A percentile compares a stretch with the other conserved stretches of the same genome.
These are phyloP conservation scores for Trematosphaeria pertusa DNA, from an alignment of 2,329 filamentous ascomycete genomes.

Conservation along the genomic window DNA sequence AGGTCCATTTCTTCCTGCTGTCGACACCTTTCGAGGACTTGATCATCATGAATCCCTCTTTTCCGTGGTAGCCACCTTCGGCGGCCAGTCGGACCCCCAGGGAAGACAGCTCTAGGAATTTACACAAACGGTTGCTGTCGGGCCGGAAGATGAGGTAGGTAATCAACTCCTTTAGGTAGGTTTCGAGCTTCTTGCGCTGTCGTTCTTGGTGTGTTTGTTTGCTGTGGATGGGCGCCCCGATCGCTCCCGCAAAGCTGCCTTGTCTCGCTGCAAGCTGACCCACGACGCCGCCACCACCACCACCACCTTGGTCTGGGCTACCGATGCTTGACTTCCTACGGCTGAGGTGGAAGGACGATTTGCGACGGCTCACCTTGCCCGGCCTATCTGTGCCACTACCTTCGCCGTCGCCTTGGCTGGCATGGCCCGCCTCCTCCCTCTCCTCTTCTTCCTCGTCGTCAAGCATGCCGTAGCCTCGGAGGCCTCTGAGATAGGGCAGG, in stretches of 20 bases:
- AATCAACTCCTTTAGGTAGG: constrained; percentile 92
- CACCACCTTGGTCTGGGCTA: constrained; percentile 35
- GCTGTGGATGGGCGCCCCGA: constrained; percentile 46
- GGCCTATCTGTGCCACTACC: constrained; percentile 72
- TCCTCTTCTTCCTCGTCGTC: constrained; percentile 80
- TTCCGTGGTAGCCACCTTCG: constrained; percentile 96
- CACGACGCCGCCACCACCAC: too few species aligned
- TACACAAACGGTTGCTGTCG: constrained; percentile 93
- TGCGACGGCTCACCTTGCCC: constrained; percentile 59
- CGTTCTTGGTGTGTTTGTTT: constrained; percentile 73
- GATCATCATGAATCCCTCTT: constrained; percentile 93
- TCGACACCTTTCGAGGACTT: constrained; percentile 89
- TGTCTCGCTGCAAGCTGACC: constrained; percentile 35
- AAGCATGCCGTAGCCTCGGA: constrained; percentile 68
- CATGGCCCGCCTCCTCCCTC: constrained; percentile 63
- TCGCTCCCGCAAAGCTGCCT: constrained; percentile 51
- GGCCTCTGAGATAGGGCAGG: constrained; percentile 86
- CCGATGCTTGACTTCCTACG: constrained; percentile 65
- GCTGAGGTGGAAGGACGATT: constrained; percentile 63
- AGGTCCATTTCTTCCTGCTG: constrained; percentile 80
- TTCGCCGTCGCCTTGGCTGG: constrained; percentile 67
- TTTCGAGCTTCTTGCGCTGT: constrained; percentile 84
- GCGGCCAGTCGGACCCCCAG: constrained; percentile 91
- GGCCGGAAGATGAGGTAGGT: constrained; percentile 95
- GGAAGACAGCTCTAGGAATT: constrained; percentile 93